Evolutionary conservation across 108 stramenopile species (phyloP).

Genomic region (Pseudonitzschia pungens): DNA sequence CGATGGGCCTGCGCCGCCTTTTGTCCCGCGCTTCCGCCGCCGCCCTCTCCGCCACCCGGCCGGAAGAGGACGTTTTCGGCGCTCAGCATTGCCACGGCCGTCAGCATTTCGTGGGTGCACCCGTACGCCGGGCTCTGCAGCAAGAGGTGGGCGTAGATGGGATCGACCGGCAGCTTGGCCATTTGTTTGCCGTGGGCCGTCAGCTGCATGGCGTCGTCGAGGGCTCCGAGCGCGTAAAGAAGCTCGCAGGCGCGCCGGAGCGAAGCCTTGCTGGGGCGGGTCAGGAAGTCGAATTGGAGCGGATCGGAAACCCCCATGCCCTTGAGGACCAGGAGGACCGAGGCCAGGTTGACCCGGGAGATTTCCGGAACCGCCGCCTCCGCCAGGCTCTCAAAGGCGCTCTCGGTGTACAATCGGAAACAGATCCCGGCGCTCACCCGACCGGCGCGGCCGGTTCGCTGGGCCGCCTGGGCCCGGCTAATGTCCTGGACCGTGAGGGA

Average conservation of each 20-base stretch:
- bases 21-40: slow-evolving; percentile 59
- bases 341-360: slow-evolving; percentile 75
- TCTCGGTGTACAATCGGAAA: slow-evolving; percentile 79
- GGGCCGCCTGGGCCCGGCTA: slow-evolving; percentile 72
- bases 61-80: slow-evolving; percentile 95
- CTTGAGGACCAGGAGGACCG: slow-evolving; percentile 90
- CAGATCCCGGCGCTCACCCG: slow-evolving; percentile 73
- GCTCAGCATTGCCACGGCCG: slow-evolving; percentile 92
- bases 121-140: slow-evolving; percentile 70
- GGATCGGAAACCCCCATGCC: slow-evolving; percentile 92
- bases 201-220: slow-evolving; percentile 64
- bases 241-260: slow-evolving; percentile 63
- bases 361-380: slow-evolving; percentile 87
- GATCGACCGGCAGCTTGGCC: slow-evolving; percentile 80
- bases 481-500: slow-evolving; percentile 64
- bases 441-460: slow-evolving; percentile 81
- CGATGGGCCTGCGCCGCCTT: slow-evolving; percentile 77
- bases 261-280: slow-evolving; percentile 53
- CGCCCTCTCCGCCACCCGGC: slow-evolving; percentile 69
- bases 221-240: slow-evolving; percentile 59
- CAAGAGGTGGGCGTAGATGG: slow-evolving; percentile 72
- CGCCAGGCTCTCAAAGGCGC: slow-evolving; percentile 59
- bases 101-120: slow-evolving; percentile 89
- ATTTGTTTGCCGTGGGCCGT: slow-evolving; percentile 74
- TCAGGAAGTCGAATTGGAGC: slow-evolving; percentile 85